Conservation (phyloP, 148 eudicot species). For the Vaccinium corymbosum region DNA sequence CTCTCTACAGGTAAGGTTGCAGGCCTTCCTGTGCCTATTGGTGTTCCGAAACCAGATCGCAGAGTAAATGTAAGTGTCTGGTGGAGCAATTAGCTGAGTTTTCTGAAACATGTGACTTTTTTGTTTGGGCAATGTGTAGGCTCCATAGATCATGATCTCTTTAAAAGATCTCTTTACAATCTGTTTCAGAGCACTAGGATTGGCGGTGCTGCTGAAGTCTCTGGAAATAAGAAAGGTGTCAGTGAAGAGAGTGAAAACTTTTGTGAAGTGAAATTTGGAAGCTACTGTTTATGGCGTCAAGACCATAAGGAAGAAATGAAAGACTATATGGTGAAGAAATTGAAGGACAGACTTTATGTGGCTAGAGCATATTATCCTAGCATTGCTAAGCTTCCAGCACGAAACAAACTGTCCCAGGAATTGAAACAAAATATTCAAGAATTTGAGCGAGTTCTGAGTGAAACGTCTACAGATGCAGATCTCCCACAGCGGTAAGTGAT, state of each 20-base stretch:
- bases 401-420: constrained; percentile 73
- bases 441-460: constrained; percentile 85
- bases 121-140: constrained; percentile 1
- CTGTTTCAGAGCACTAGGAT: constrained; percentile 38
- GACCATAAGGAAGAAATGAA: constrained; percentile 70
- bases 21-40: constrained; percentile 33
- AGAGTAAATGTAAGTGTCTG: constrained; percentile 34
- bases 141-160: background rate
- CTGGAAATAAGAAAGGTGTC: constrained; percentile 22
- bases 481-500: constrained; percentile 77
- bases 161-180: constrained; percentile 6
- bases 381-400: constrained; percentile 81
- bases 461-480: constrained; percentile 77
- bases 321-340: constrained; percentile 64
- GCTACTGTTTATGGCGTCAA: constrained; percentile 88
- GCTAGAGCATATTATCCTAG: constrained; percentile 99
- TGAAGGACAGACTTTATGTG: constrained; percentile 86
- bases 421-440: constrained; percentile 93
- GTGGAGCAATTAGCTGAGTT: constrained; percentile 2
- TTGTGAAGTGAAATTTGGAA: constrained; percentile 81
- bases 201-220: constrained; percentile 25
- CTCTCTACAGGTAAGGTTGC: constrained; percentile 15
- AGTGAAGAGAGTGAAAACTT: constrained; percentile 49
- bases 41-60: constrained; percentile 25
- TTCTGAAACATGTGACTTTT: constrained; percentile 1